These are phyloP conservation scores for Abelmoschus esculentus DNA, from an alignment of 345 rosid genomes.

Conservation along the genomic window DNA sequence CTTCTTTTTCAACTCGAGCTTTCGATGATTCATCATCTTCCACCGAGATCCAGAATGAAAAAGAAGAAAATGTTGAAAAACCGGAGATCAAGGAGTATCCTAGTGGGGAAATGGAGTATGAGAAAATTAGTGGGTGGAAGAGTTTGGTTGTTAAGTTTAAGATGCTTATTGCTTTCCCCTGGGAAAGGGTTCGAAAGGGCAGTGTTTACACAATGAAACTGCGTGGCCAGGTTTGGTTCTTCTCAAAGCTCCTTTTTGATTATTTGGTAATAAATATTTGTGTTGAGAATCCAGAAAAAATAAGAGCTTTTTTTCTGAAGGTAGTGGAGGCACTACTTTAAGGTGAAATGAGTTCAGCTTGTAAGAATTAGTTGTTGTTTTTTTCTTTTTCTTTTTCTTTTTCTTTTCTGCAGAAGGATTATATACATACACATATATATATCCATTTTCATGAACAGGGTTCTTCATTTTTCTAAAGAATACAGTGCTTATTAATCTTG, in stretches of 20 bases:
- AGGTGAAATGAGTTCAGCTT: background rate
- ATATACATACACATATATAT: background rate
- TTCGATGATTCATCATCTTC: slow-evolving; percentile 56
- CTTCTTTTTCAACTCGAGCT: slow-evolving; percentile 36
- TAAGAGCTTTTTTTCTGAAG: background rate
- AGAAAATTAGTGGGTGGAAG: slow-evolving; percentile 46
- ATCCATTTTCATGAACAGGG: background rate
- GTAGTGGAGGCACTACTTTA: background rate
- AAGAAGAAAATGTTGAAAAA: slow-evolving; percentile 8
- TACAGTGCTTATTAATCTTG: background rate
- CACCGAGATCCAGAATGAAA: slow-evolving; percentile 20
- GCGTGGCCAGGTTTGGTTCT: slow-evolving; percentile 78
- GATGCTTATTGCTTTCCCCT: slow-evolving; percentile 77
- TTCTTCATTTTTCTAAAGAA: background rate
- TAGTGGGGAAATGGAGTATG: slow-evolving; percentile 57
- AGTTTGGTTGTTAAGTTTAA: slow-evolving; percentile 52
- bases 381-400: too few species aligned
- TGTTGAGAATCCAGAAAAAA: background rate
- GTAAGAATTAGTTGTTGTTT: background rate
- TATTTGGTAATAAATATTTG: background rate
- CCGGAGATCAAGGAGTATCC: slow-evolving; percentile 47
- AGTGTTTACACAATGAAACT: slow-evolving; percentile 73
- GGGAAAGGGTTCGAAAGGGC: slow-evolving; percentile 86
- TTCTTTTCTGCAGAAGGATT: background rate
- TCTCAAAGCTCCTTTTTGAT: background rate